Conservation (phyloP, 129 eudicot genomes). For the Lactuca sativa region DNA sequence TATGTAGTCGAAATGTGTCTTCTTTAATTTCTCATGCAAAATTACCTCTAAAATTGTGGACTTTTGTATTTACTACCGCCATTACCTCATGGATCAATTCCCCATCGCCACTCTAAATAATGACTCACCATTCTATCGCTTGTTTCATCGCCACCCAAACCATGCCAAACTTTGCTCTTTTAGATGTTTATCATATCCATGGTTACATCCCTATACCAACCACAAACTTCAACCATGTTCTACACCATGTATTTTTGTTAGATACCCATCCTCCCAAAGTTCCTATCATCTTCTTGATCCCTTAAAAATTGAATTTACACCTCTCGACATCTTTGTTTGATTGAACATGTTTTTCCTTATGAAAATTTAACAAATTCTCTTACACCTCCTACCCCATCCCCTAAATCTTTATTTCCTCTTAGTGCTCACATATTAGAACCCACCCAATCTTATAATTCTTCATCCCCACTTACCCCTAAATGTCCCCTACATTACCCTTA, state of each 20-base stretch:
- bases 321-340: neutral
- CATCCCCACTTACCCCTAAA: neutral
- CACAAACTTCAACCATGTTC: neutral
- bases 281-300: constrained; percentile 2
- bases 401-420: neutral
- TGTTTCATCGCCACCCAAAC: neutral
- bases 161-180: no score
- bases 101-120: neutral
- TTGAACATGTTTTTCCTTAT: neutral
- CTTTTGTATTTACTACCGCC: neutral
- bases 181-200: neutral
- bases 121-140: neutral
- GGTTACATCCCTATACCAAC: neutral
- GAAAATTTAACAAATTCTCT: neutral
- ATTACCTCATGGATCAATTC: neutral
- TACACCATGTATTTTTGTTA: neutral
- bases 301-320: neutral
- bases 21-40: neutral
- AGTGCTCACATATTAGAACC: neutral
- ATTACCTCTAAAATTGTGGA: neutral
- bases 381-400: neutral
- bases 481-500: no score
- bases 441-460: neutral
- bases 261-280: neutral
- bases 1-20: neutral